phyloP scores from a whole-genome alignment of 2,329 filamentous ascomycete species.

The Colletotrichum lini region DNA sequence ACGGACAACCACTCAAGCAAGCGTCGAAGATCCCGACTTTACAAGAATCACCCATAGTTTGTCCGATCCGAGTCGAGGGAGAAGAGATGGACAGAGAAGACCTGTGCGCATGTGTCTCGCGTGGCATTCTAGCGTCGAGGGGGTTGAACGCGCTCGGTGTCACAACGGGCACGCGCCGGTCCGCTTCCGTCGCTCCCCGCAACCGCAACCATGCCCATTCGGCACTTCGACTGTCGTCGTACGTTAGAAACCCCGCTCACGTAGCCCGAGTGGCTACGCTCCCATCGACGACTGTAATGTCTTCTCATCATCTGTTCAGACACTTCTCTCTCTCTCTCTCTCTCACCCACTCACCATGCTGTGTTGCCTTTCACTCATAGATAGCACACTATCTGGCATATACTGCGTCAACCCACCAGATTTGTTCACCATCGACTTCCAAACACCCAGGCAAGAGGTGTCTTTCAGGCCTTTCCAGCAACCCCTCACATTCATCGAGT shows the following conservation, averaged over 20 bases:
- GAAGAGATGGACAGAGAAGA: background rate
- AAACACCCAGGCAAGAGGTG: background rate
- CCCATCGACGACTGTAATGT: too few species aligned
- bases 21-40: background rate
- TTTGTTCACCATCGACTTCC: too few species aligned
- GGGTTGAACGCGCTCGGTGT: background rate
- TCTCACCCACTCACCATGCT: too few species aligned
- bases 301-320: too few species aligned
- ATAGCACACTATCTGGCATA: too few species aligned
- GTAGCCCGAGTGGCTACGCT: too few species aligned
- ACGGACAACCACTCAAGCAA: background rate
- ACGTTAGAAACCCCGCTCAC: too few species aligned
- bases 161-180: background rate
- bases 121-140: background rate
- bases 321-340: too few species aligned
- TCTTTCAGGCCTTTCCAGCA: background rate
- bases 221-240: too few species aligned
- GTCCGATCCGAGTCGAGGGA: background rate
- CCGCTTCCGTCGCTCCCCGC: conserved; percentile 7
- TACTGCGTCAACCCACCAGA: too few species aligned
- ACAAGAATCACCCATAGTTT: background rate
- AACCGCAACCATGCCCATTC: background rate
- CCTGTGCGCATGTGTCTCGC: background rate
- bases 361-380: too few species aligned
- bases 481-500: background rate